Conservation (phyloP, 2,329 filamentous ascomycete genomes). For the Bipolaris victoriae region DNA sequence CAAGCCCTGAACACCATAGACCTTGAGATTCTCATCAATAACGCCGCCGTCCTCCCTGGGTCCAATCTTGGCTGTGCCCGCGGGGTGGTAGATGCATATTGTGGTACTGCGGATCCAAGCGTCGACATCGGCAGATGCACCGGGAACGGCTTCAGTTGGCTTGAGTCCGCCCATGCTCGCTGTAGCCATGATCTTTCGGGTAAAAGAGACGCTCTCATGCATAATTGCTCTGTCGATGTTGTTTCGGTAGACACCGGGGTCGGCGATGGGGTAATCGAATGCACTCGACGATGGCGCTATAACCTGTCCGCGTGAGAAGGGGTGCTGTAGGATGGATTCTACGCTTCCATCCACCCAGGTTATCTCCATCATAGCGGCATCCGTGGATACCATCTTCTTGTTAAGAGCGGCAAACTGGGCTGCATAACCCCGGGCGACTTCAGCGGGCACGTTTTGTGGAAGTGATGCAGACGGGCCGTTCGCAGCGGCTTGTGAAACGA, state of each 20-base stretch:
- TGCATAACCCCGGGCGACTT: slow-evolving; percentile 26
- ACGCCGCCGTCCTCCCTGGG: slow-evolving; percentile 35
- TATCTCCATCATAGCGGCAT: slow-evolving; percentile 18
- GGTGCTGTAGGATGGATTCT: slow-evolving; percentile 29
- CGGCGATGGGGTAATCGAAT: slow-evolving; percentile 33
- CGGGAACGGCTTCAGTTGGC: no score
- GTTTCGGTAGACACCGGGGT: slow-evolving; percentile 18
- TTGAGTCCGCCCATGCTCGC: no score
- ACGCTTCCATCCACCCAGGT: slow-evolving; percentile 28
- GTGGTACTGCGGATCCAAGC: slow-evolving; percentile 17
- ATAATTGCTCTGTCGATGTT: no score
- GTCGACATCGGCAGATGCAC: slow-evolving; percentile 18
- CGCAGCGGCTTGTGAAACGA: slow-evolving; percentile 23
- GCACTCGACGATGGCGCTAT: slow-evolving; percentile 23
- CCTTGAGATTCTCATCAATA: slow-evolving; percentile 31
- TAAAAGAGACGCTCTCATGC: no score
- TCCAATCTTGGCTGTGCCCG: slow-evolving; percentile 35
- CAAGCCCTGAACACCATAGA: slow-evolving; percentile 33
- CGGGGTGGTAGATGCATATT: slow-evolving; percentile 21
- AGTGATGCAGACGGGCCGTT: slow-evolving; percentile 24
- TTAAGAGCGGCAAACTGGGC: slow-evolving; percentile 14
- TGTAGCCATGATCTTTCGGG: no score
- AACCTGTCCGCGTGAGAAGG: slow-evolving; percentile 34
- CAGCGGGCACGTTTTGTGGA: slow-evolving; percentile 17
- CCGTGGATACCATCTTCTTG: no score